Conservation (phyloP, 495 filamentous ascomycete species). For the Aspergillus leporis region DNA sequence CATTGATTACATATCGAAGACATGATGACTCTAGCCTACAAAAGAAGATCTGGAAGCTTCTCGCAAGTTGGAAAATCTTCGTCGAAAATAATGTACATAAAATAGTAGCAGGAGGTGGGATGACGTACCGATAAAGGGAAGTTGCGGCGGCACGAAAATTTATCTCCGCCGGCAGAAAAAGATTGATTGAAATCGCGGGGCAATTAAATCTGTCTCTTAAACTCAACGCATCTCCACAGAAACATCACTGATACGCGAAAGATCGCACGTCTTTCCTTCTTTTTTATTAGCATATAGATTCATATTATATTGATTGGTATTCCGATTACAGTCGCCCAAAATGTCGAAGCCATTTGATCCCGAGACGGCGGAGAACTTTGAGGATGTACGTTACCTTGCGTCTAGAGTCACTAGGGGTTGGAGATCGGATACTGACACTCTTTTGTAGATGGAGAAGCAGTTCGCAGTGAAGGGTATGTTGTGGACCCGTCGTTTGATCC, state of each 20-base stretch:
- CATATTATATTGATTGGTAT: background rate
- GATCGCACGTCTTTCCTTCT: slow-evolving; percentile 1
- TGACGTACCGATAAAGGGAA: slow-evolving; percentile 27
- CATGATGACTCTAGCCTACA: too few relatives aligned
- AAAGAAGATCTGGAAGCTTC: background rate
- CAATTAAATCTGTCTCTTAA: slow-evolving; percentile 11
- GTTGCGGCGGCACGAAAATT: slow-evolving; percentile 14
- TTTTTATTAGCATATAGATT: background rate
- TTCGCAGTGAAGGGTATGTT: slow-evolving; percentile 91
- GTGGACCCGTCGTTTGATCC: background rate
- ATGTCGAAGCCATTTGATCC: slow-evolving; percentile 60
- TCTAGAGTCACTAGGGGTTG: background rate
- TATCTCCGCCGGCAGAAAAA: slow-evolving; percentile 27
- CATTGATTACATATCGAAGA: too few relatives aligned
- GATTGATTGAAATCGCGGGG: slow-evolving; percentile 30
- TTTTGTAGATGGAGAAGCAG: slow-evolving; percentile 90
- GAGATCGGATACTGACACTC: slow-evolving; percentile 26
- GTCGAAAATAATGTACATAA: background rate
- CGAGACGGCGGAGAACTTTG: slow-evolving; percentile 72
- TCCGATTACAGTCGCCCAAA: slow-evolving; percentile 20
- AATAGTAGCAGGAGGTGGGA: slow-evolving; percentile 10
- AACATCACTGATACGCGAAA: slow-evolving; percentile 7
- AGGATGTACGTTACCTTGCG: slow-evolving; percentile 58
- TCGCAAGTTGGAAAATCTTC: background rate
- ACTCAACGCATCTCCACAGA: slow-evolving; percentile 1